A percentile compares a stretch with the other conserved stretches of the same genome.
Evolutionary conservation across 1,284 basidiomycete species (phyloP).

Genomic region (Microbotryomycetes sp.): DNA sequence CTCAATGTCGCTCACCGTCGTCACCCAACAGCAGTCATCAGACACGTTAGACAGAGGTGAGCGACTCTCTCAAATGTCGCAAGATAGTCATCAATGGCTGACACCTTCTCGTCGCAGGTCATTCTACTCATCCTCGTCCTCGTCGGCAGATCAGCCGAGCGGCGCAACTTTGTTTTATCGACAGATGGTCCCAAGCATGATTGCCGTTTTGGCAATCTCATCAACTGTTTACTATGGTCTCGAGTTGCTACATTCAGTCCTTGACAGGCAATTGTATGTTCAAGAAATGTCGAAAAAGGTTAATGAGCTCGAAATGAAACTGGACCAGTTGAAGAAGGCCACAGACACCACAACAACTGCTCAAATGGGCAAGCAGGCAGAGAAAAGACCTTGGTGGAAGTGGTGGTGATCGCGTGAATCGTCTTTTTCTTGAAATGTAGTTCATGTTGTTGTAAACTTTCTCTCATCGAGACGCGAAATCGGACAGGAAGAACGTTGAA

Average conservation of each 20-base stretch:
- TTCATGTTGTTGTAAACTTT: not conserved
- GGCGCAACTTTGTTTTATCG: not conserved
- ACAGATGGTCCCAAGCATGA: not conserved
- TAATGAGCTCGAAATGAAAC: not conserved
- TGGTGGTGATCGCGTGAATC: too few relatives aligned
- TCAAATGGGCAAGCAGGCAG: not conserved
- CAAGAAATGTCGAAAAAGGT: not conserved
- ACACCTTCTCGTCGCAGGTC: not conserved
- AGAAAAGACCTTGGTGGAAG: not conserved
- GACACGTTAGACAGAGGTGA: too few relatives aligned
- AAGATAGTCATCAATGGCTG: too few relatives aligned
- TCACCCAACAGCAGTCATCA: too few relatives aligned
- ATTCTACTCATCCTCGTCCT: not conserved
- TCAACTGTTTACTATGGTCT: not conserved
- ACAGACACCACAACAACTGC: not conserved
- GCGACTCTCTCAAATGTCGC: too few relatives aligned
- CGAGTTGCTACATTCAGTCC: not conserved
- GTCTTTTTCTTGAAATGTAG: too few relatives aligned
- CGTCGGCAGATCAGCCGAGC: not conserved
- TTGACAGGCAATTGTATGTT: not conserved
- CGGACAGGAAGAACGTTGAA: not conserved
- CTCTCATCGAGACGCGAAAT: not conserved
- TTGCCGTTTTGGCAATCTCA: not conserved
- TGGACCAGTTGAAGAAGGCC: not conserved
- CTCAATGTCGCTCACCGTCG: too few relatives aligned